Base-by-base conservation (phyloP, 768 basidiomycete genomes). In the Kwoniella sp. region DNA sequence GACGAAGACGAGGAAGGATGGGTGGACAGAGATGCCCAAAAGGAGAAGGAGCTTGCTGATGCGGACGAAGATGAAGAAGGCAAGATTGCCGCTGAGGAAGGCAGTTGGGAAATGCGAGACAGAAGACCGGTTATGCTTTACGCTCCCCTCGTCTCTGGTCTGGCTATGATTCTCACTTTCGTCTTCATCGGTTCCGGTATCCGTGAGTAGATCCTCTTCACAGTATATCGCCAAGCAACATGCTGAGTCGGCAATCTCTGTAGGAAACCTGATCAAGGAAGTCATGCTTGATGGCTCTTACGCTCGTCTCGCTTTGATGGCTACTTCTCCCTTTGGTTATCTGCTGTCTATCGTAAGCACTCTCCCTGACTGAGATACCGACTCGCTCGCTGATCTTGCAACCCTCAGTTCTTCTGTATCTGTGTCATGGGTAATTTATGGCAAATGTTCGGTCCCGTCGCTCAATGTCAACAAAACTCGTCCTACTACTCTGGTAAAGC, bases 181-280 rank as follows among this genome's bases (percentile, higher is more conserved):
- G 48, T 69, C 12, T 75, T 80, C 57, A 72, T 80, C 51, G 74
- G 73, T 49, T 70, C 69, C 10, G 77, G 78, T 56, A 64, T 72
- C 54, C 63, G 75, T 83, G 78, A 67, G 82, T 83, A 46, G 69
- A 33, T 25, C 22, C 26, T 24, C 6, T 4, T 4, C 22, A 26
- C 46, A 22, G 25, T 58, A 19, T 44, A 9, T 19, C 17, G 40
- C 4, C 40, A 10, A 3, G 40, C 17, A 44, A 19, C 2, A 19
- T 47, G 56, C 56, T 58, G 46, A 58, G n/a, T 66, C 19, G 65
- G 33, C 85, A 65, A 51, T 51, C 15, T 24, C 5, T 22, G 4
- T 88, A 71, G 86, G 85, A 68, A 85, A 84, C 12, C 75, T 92
- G 49, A 70, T 92, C 15, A 81, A 85, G 58, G 91, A 93, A 77